Percentiles rank a stretch among this genome's conserved stretches.
These are phyloP conservation scores for Fomitopsis pinicola DNA, from an alignment of 1,284 basidiomycete species.

Conservation along the genomic window DNA sequence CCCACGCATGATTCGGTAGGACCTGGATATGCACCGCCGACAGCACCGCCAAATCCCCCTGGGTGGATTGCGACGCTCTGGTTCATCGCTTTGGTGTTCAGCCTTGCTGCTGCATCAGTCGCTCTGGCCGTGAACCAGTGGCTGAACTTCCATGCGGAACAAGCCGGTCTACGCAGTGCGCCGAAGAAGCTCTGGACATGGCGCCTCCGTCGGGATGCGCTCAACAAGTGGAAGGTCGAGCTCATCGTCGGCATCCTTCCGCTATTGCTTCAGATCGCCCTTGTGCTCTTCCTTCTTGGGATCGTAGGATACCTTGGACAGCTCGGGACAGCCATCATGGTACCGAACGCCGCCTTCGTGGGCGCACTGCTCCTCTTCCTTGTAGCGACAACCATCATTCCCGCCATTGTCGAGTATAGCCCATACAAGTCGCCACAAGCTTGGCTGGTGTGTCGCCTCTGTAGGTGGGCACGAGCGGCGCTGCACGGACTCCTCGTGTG, in stretches of 20 bases:
- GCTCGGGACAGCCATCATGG: background rate
- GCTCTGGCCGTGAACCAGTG: background rate
- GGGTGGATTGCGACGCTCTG: background rate
- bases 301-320: constrained; percentile 1
- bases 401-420: background rate
- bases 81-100: background rate
- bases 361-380: background rate
- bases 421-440: constrained; percentile 1
- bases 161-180: background rate
- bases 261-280: constrained; percentile 2
- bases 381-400: background rate
- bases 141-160: background rate
- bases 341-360: background rate
- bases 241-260: background rate
- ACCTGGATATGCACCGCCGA: background rate
- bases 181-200: background rate
- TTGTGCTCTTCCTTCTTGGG: constrained; percentile 7
- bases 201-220: background rate
- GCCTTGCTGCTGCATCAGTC: background rate
- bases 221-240: constrained; percentile 3
- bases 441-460: background rate
- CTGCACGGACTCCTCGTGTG: background rate
- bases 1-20: no score
- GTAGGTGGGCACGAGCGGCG: background rate
- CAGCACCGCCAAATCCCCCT: background rate